Evolutionary conservation across 78 protist species (phyloP), one percentile per base, ranked within the genome.

Genomic region (Dictyostelium firmibasis): DNA sequence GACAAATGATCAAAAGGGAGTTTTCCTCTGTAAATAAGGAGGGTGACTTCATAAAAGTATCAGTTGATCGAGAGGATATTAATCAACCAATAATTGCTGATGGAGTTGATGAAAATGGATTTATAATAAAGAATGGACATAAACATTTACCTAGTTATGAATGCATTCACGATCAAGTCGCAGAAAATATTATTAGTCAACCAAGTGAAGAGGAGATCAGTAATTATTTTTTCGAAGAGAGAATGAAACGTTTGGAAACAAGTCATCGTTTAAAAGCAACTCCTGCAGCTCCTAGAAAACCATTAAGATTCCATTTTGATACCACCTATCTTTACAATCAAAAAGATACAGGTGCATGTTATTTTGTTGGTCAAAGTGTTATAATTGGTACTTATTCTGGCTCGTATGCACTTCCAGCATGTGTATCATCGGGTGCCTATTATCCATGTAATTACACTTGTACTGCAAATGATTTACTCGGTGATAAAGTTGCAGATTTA

Each of bases 281-380:
- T 35, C 3, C 9, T 20, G 27, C n/a, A 16, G 1, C 31, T 33
- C 2, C 8, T 16, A 29, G 43, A 69, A 3, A 38, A 76, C 44
- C 44, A 76, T 76, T 76, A 38, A 76, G 82, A 76, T 33, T 76
- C 38, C 18, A 38, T 38, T 76, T 76, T 20, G 82, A 76, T 76
- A 76, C 47, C 20, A 76, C 35, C 0, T 33, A 33, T 38, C 25
- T 76, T 14, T 36, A 35, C 10, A 38, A 20, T 36, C 25, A 20
- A 38, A 16, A 8, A 76, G 82, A 76, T 76, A 23, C 10, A 36
- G 43, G 16, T 10, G 78, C 92, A 35, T 86, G 92, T 25, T 86
- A 47, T 41, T 31, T 3, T 31, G 92, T 75, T 31, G 92, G 92
- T 31, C 44, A 86, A 35, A 9, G 7, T n/a, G 38, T 86, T 50